phyloP scores from a whole-genome alignment of 345 rosid genomes.

The Arabis alpina region DNA sequence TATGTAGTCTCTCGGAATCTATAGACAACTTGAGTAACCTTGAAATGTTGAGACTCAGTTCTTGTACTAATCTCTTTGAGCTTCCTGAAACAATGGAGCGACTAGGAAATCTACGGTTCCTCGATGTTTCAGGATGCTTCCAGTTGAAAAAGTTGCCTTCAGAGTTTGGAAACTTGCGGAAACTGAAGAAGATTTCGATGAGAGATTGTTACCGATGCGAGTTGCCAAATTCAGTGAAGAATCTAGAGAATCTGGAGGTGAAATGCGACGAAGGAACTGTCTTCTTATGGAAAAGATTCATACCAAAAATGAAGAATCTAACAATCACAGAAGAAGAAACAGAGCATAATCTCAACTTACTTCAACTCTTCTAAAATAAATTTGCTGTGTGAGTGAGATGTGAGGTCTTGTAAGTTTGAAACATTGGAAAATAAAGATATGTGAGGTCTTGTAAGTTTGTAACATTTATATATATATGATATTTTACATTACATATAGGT shows the following conservation, averaged over 20 bases:
- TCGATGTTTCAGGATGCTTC: slow-evolving; percentile 57
- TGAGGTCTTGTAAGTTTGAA: background rate
- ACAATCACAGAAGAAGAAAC: slow-evolving; percentile 35
- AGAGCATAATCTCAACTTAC: slow-evolving; percentile 44
- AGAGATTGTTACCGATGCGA: slow-evolving; percentile 50
- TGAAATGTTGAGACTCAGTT: slow-evolving; percentile 50
- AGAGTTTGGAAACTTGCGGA: slow-evolving; percentile 50
- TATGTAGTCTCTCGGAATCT: slow-evolving; percentile 42
- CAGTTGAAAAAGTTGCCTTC: slow-evolving; percentile 46
- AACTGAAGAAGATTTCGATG: slow-evolving; percentile 52
- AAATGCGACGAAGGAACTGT: slow-evolving; percentile 57
- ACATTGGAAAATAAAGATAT: background rate
- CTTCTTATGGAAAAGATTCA: slow-evolving; percentile 45
- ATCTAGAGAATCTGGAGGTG: slow-evolving; percentile 49
- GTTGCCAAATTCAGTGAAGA: slow-evolving; percentile 47
- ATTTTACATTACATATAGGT: slow-evolving; percentile 33
- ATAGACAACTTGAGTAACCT: slow-evolving; percentile 49
- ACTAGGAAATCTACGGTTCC: slow-evolving; percentile 43
- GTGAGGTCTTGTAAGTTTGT: background rate
- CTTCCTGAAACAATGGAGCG: slow-evolving; percentile 52
- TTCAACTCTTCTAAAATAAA: slow-evolving; percentile 22
- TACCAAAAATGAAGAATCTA: slow-evolving; percentile 33
- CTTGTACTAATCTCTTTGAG: slow-evolving; percentile 49
- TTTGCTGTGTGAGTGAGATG: slow-evolving; percentile 8
- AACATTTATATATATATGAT: slow-evolving; percentile 19